Percentiles rank a stretch among this genome's conserved stretches.
These are phyloP conservation scores for Corchorus capsularis DNA, from an alignment of 345 rosid genomes.

Conservation along the genomic window DNA sequence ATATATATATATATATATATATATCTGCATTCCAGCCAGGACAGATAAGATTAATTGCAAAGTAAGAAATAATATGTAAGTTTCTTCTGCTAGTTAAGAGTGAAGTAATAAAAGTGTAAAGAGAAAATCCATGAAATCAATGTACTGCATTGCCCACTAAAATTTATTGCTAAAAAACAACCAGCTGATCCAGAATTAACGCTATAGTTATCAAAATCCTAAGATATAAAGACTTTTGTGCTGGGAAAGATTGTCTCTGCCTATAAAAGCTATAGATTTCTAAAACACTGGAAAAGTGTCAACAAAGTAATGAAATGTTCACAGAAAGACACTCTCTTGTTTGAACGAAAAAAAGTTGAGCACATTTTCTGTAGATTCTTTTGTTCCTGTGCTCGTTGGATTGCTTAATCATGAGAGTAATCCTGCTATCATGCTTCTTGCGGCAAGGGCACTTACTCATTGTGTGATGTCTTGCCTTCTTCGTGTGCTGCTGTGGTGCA, in stretches of 20 bases:
- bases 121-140: no score
- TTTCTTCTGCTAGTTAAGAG: no score
- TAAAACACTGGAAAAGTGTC: background rate
- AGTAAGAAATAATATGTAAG: no score
- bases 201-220: background rate
- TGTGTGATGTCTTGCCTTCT: conserved; percentile 96
- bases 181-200: background rate
- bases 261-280: background rate
- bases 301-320: background rate
- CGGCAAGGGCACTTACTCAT: conserved; percentile 97
- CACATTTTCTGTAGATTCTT: conserved; percentile 94
- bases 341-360: no score
- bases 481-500: conserved; percentile 99
- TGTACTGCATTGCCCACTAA: no score
- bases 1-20: no score
- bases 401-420: conserved; percentile 91
- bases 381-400: conserved; percentile 94
- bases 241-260: background rate
- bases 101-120: no score
- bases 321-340: conserved; percentile 18
- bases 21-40: no score
- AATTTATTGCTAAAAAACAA: background rate
- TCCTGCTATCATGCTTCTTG: conserved; percentile 97
- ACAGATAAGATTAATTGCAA: no score
- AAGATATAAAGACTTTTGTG: background rate